These are phyloP conservation scores for Lepiota venenata DNA, from an alignment of 768 basidiomycete species.

Conservation along the genomic window DNA sequence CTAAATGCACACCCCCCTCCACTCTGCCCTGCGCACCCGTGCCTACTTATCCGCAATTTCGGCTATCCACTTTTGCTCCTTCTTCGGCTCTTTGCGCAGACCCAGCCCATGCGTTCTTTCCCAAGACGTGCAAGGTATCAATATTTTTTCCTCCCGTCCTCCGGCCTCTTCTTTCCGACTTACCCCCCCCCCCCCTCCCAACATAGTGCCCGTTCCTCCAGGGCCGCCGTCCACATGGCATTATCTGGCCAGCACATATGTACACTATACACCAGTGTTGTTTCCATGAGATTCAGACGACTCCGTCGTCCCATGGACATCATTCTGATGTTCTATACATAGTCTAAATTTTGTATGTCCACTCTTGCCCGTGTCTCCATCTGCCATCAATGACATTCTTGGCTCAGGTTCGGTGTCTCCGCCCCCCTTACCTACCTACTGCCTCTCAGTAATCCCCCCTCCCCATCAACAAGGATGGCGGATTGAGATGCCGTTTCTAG, in stretches of 20 bases:
- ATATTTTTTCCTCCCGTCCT: neutral
- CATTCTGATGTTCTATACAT: too few relatives aligned
- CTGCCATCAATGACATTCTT: too few relatives aligned
- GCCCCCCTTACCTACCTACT: too few relatives aligned
- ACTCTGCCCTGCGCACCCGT: neutral
- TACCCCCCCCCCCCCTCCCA: neutral
- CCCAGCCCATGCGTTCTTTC: neutral
- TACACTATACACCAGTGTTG: too few relatives aligned
- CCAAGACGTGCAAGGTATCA: too few relatives aligned
- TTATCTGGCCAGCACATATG: too few relatives aligned
- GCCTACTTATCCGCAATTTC: neutral
- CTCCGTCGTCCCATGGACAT: too few relatives aligned
- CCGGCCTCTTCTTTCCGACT: conserved; percentile 1
- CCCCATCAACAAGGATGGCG: neutral
- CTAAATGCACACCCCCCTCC: neutral
- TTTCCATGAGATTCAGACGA: too few relatives aligned
- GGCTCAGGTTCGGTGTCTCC: too few relatives aligned
- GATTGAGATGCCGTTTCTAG: neutral
- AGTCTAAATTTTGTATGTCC: neutral
- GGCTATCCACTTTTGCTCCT: neutral
- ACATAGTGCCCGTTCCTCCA: neutral
- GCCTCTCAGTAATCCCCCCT: neutral
- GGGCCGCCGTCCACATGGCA: neutral
- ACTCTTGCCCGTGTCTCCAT: neutral
- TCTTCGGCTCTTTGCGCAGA: too few relatives aligned